A percentile compares a stretch with the other conserved stretches of the same genome.
Conservation (phyloP, 1,284 basidiomycete genomes). For the Microbotryum lychnidis-dioicae region DNA sequence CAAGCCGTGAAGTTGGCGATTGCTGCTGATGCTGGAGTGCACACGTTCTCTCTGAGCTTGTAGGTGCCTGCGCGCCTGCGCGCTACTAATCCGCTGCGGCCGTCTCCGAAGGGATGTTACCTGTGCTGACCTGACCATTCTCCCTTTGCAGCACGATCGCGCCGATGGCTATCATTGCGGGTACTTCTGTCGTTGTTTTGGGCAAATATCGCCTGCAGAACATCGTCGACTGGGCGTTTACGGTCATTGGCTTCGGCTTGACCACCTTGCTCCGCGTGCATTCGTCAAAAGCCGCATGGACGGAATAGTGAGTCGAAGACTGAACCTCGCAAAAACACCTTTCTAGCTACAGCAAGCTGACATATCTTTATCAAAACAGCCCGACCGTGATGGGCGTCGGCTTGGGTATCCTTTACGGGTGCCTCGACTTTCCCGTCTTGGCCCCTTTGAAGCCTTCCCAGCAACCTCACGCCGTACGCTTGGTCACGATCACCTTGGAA, state of each 20-base stretch:
- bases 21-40: slow-evolving; percentile 32
- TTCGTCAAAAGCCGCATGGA: slow-evolving; percentile 35
- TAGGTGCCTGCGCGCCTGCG: not conserved
- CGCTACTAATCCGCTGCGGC: no score
- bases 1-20: slow-evolving; percentile 27
- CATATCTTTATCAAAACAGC: not conserved
- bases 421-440: slow-evolving; percentile 36
- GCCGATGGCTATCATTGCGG: slow-evolving; percentile 29
- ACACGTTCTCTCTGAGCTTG: slow-evolving; percentile 32
- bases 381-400: slow-evolving; percentile 17
- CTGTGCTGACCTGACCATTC: no score
- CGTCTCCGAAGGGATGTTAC: no score
- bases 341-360: no score
- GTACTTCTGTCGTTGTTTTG: not conserved
- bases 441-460: slow-evolving; percentile 14
- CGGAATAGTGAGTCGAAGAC: slow-evolving; percentile 3
- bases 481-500: no score
- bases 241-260: slow-evolving; percentile 31
- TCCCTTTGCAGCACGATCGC: slow-evolving; percentile 20
- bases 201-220: slow-evolving; percentile 35
- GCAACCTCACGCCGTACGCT: slow-evolving; percentile 23
- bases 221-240: slow-evolving; percentile 29
- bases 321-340: no score
- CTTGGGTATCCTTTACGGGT: slow-evolving; percentile 25
- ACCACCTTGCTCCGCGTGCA: slow-evolving; percentile 41